Conservation (phyloP, 495 filamentous ascomycete genomes). For the Aspergillus hancockii region DNA sequence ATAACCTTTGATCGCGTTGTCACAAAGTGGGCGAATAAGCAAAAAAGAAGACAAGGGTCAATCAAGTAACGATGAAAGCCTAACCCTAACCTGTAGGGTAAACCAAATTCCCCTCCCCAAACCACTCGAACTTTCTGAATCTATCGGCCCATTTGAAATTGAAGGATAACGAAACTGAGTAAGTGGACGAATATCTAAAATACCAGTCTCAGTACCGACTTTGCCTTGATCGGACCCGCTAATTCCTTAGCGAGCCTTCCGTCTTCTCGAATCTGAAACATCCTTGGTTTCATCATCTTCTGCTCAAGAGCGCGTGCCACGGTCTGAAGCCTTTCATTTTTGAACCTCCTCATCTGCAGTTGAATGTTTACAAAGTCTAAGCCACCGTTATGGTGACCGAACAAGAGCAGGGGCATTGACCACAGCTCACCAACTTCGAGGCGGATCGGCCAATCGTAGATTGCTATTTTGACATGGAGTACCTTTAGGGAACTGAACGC, state of each 20-base stretch:
- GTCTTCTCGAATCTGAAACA: slow-evolving; percentile 21
- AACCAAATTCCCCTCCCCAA: not conserved
- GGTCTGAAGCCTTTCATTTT: slow-evolving; percentile 5
- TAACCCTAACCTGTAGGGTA: too few species aligned
- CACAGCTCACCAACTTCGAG: slow-evolving; percentile 23
- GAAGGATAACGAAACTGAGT: not conserved
- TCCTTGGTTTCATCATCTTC: slow-evolving; percentile 19
- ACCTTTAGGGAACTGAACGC: slow-evolving; percentile 13
- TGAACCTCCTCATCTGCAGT: slow-evolving; percentile 12
- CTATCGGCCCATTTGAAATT: too few species aligned
- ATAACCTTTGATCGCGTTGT: too few species aligned
- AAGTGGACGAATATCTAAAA: slow-evolving; percentile 4
- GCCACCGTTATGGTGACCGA: not conserved
- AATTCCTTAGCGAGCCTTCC: slow-evolving; percentile 17
- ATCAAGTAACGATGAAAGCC: too few species aligned
- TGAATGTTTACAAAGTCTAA: slow-evolving; percentile 18
- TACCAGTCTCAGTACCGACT: slow-evolving; percentile 13
- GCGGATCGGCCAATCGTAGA: slow-evolving; percentile 24
- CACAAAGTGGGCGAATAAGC: not conserved
- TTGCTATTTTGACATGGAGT: slow-evolving; percentile 19
- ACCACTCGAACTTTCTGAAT: not conserved
- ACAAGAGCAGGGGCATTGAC: slow-evolving; percentile 23
- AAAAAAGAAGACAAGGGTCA: not conserved
- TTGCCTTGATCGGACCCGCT: slow-evolving; percentile 12
- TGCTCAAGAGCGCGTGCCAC: slow-evolving; percentile 19